Percentiles rank a stretch among this genome's conserved stretches.
Evolutionary conservation across 2,329 filamentous ascomycete species (phyloP).

Genomic region (Calonectria honghensis): DNA sequence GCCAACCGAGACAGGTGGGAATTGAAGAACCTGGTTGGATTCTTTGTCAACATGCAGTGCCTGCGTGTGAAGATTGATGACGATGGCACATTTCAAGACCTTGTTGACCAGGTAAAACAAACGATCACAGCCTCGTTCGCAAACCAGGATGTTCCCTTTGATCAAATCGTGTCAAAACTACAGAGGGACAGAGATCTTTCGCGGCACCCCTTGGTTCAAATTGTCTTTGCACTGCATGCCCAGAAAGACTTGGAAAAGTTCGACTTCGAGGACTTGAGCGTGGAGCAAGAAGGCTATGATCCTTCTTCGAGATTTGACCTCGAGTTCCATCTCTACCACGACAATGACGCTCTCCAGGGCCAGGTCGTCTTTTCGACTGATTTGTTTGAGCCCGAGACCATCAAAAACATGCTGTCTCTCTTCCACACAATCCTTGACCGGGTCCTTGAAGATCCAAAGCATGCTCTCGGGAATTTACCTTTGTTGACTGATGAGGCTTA

Average conservation of each 20-base stretch:
- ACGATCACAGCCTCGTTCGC: neutral
- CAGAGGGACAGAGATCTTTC: neutral
- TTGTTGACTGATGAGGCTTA: neutral
- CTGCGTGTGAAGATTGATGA: conserved; percentile 43
- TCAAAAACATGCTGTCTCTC: neutral
- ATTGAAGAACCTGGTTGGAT: conserved; percentile 48
- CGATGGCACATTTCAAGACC: neutral
- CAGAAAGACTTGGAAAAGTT: neutral
- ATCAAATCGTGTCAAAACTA: neutral
- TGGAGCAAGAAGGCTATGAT: neutral
- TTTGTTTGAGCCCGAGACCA: neutral
- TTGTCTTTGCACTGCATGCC: neutral
- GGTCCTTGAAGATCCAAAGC: neutral
- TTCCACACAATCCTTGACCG: neutral
- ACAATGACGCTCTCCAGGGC: neutral
- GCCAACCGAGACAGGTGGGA: conserved; percentile 46
- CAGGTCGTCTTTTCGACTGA: neutral
- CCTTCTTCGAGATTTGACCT: neutral
- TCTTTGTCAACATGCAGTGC: conserved; percentile 53
- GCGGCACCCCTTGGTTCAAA: neutral
- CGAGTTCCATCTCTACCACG: neutral
- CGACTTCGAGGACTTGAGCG: neutral
- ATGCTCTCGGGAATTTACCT: neutral
- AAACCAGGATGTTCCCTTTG: neutral
- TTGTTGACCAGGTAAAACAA: neutral